phyloP scores from a whole-genome alignment of 2,329 filamentous ascomycete genomes.

The Colletotrichum navitas region DNA sequence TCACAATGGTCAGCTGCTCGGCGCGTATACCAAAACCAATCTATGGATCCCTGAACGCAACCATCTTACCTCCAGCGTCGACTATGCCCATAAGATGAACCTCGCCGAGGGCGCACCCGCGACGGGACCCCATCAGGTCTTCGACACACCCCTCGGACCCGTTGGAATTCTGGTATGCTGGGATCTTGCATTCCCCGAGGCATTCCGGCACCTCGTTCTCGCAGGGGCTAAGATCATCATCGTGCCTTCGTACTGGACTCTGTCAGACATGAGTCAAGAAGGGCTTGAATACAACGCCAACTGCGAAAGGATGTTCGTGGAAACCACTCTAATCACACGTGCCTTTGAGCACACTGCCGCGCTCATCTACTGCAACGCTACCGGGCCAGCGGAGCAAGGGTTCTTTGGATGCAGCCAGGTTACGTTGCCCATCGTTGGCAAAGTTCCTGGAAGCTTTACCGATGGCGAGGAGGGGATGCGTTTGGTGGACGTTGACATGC shows the following conservation, averaged over 20 bases:
- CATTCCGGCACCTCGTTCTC: slow-evolving; percentile 67
- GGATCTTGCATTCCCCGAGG: slow-evolving; percentile 72
- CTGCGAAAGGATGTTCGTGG: slow-evolving; percentile 65
- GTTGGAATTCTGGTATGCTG: slow-evolving; percentile 69
- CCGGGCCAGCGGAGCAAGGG: slow-evolving; percentile 59
- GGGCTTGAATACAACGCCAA: slow-evolving; percentile 62
- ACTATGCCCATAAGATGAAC: slow-evolving; percentile 35
- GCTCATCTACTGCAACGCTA: slow-evolving; percentile 68
- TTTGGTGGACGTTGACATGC: slow-evolving; percentile 65
- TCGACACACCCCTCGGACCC: slow-evolving; percentile 65
- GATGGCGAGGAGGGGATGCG: slow-evolving; percentile 64
- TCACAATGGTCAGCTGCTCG: slow-evolving; percentile 59
- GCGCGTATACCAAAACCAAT: slow-evolving; percentile 69
- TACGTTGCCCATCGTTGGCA: slow-evolving; percentile 65
- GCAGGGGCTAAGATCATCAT: slow-evolving; percentile 70
- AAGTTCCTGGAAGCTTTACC: slow-evolving; percentile 57
- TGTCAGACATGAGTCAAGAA: slow-evolving; percentile 43
- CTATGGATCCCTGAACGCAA: slow-evolving; percentile 65
- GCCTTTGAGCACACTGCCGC: slow-evolving; percentile 71
- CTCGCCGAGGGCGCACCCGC: not conserved
- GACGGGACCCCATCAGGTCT: slow-evolving; percentile 47
- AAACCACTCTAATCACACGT: slow-evolving; percentile 62
- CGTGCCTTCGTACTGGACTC: slow-evolving; percentile 65
- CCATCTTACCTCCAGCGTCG: slow-evolving; percentile 55
- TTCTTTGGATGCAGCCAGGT: slow-evolving; percentile 69